Evolutionary conservation across 2,329 filamentous ascomycete species (phyloP).

Genomic region (Sporothrix protearum): DNA sequence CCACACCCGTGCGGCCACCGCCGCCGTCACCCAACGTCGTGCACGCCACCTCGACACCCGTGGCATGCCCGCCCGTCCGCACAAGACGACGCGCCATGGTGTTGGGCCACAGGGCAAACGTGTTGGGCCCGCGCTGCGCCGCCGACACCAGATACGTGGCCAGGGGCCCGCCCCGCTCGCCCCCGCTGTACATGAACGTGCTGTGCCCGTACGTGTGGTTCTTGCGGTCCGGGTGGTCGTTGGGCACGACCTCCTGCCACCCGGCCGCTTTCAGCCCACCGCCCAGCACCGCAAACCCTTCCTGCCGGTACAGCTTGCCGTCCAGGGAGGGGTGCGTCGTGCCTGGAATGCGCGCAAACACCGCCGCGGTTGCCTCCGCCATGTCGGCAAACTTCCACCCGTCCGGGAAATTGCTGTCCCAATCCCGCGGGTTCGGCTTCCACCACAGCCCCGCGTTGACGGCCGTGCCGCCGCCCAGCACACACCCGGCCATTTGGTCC

Average conservation of each 20-base stretch:
- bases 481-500: conserved; percentile 69
- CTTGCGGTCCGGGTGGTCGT: conserved; percentile 55
- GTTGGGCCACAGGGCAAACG: conserved; percentile 60
- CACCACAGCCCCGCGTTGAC: conserved; percentile 68
- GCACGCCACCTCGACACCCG: conserved; percentile 58
- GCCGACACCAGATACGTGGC: conserved; percentile 63
- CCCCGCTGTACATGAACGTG: conserved; percentile 60
- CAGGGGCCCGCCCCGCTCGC: conserved; percentile 61
- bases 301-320: conserved; percentile 62
- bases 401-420: conserved; percentile 67
- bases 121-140: conserved; percentile 40
- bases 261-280: conserved; percentile 48
- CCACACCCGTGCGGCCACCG: conserved; percentile 55
- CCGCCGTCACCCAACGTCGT: conserved; percentile 33
- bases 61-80: conserved; percentile 54
- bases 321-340: conserved; percentile 64
- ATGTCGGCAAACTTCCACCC: conserved; percentile 69
- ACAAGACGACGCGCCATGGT: conserved; percentile 60
- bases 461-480: conserved; percentile 64
- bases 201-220: conserved; percentile 58
- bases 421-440: conserved; percentile 63
- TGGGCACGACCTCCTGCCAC: conserved; percentile 49
- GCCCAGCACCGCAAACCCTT: conserved; percentile 61
- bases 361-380: conserved; percentile 53
- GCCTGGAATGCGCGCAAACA: conserved; percentile 68